These are phyloP conservation scores for Pseudophaeomoniella oleicola DNA, from an alignment of 2,329 filamentous ascomycete genomes.

Conservation along the genomic window DNA sequence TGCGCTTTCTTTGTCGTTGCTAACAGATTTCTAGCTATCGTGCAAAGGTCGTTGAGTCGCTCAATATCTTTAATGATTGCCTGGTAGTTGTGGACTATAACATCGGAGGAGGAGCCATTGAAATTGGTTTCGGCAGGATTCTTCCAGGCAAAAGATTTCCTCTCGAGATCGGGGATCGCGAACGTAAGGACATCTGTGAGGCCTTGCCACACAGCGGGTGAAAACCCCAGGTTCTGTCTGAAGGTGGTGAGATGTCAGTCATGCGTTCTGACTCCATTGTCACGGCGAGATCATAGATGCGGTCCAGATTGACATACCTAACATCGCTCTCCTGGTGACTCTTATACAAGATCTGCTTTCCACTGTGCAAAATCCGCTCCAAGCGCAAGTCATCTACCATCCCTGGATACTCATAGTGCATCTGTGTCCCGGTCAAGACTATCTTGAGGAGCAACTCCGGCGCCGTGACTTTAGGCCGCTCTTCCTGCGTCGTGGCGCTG, in stretches of 20 bases:
- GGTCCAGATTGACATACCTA: conserved; percentile 22
- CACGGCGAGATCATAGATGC: no score
- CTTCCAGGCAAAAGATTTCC: conserved; percentile 46
- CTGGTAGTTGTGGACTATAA: conserved; percentile 46
- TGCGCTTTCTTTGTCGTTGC: conserved; percentile 47
- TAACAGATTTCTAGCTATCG: conserved; percentile 47
- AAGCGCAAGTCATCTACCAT: conserved; percentile 46
- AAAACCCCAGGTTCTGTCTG: conserved; percentile 42
- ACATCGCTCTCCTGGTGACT: conserved; percentile 42
- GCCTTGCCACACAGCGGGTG: conserved; percentile 44
- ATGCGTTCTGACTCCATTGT: neutral
- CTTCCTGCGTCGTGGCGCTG: conserved; percentile 4
- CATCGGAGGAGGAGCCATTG: conserved; percentile 42
- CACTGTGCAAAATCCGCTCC: conserved; percentile 41
- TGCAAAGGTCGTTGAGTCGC: conserved; percentile 46
- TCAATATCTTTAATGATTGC: conserved; percentile 48
- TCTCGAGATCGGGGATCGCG: conserved; percentile 46
- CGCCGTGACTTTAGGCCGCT: conserved; percentile 26
- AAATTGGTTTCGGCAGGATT: conserved; percentile 38
- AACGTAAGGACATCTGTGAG: conserved; percentile 42
- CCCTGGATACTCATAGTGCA: conserved; percentile 45
- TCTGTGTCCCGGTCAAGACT: conserved; percentile 31
- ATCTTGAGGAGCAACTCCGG: conserved; percentile 33
- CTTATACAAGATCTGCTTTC: conserved; percentile 45
- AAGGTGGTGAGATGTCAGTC: conserved; percentile 1